phyloP scores from a whole-genome alignment of 192 early-diverging fungal genomes.

The Coemansia sp. region DNA sequence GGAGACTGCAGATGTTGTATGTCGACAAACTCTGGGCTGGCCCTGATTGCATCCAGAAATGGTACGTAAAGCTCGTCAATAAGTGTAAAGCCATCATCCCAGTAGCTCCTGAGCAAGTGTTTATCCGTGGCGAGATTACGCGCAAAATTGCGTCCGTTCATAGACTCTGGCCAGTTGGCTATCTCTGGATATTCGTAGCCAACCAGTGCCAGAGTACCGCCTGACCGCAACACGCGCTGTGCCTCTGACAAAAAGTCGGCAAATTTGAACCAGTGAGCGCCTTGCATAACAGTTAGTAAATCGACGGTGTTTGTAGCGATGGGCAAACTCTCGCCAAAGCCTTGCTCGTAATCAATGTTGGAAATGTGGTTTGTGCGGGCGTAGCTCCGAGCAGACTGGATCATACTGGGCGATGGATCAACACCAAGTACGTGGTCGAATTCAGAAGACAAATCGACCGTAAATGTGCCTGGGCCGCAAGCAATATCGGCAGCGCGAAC shows the following conservation, averaged over 20 bases:
- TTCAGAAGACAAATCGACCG: constrained; percentile 8
- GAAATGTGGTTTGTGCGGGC: neutral
- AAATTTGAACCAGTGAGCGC: constrained; percentile 40
- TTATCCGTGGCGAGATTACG: constrained; percentile 17
- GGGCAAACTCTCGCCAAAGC: constrained; percentile 25
- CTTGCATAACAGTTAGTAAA: constrained; percentile 36
- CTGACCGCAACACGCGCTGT: constrained; percentile 29
- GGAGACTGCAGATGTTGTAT: constrained; percentile 14
- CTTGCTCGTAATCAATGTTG: constrained; percentile 25
- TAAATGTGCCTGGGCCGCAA: constrained; percentile 37
- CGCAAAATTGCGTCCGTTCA: constrained; percentile 9
- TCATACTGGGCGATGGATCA: constrained; percentile 33
- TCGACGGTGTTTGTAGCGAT: constrained; percentile 25
- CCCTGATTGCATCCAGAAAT: neutral
- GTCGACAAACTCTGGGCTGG: constrained; percentile 2
- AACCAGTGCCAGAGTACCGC: constrained; percentile 37
- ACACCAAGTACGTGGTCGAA: constrained; percentile 25
- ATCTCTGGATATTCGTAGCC: constrained; percentile 32
- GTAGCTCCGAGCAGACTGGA: constrained; percentile 16
- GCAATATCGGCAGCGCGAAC: constrained; percentile 24
- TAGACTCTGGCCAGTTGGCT: constrained; percentile 18
- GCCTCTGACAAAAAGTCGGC: constrained; percentile 21
- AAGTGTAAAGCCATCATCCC: constrained; percentile 22
- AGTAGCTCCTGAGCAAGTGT: constrained; percentile 9
- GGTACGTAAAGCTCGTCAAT: constrained; percentile 15